Evolutionary conservation across 1,284 basidiomycete species (phyloP), one percentile per base, ranked within the genome.

Genomic region (Pseudomicrostroma phylloplanum): DNA sequence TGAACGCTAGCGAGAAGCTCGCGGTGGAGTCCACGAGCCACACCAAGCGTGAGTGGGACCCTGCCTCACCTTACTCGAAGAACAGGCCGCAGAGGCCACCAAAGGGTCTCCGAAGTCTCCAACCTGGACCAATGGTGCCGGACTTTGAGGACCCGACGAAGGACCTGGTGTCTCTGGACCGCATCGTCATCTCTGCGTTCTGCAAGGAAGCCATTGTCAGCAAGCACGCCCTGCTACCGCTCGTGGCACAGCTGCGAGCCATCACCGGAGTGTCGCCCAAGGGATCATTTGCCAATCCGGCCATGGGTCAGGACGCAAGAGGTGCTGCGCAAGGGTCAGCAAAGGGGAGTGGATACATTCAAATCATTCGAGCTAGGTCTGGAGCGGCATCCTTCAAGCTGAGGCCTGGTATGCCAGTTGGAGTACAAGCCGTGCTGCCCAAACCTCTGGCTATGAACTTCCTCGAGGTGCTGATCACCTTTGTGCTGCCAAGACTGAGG

Each of bases 401-500:
- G 42, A 85, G 94, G 36, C 86, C 86, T 0, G 89, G 90, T 25
- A 82, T 91, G 70, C 91, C 94, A 0, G 82, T 90, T 36, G 91
- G 91, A 61, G 90, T 86, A 67, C 92, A 92, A 82, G 92, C 96
- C 66, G 89, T 91, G 73, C 81, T 98, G 69, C 87, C 86, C 73
- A 93, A 92, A 9, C 87, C 89, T 57, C 86, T 88, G 67, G 96
- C 96, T 88, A 96, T 91, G 83, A 89, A 92, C 72, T 96, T 98
- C 80, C 82, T 98, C 64, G 87, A 88, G 66, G 87, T 86, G 7
- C 85, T 98, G 69, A 86, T 88, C 71, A 92, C 96, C 72, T 97
- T 97, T 78, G 94, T 98, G 58, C 83, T 97, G 23, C 96, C 94
- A 1, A 86, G 94, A 23, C 80, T 96, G 67, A 86, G 93, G 72